Evolutionary conservation across 116 monocot genomes (phyloP).

Genomic region (Papilionanthe hybrid): DNA sequence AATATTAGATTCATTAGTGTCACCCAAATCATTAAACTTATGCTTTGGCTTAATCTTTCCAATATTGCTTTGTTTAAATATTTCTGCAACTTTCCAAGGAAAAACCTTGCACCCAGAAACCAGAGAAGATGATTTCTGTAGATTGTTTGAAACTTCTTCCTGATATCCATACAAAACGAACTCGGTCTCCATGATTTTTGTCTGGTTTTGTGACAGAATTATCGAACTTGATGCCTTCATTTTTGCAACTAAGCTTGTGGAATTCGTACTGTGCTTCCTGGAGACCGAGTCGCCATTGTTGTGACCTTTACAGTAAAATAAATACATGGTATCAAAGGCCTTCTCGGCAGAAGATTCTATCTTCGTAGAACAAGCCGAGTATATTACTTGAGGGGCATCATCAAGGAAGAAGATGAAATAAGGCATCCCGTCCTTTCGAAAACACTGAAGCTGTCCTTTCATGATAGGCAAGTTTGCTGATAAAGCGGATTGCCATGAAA

Average conservation of each 20-base stretch:
- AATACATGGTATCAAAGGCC: slow-evolving; percentile 52
- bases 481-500: slow-evolving; percentile 21
- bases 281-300: slow-evolving; percentile 7
- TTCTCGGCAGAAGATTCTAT: slow-evolving; percentile 29
- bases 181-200: slow-evolving; percentile 48
- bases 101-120: slow-evolving; percentile 30
- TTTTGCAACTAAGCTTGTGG: slow-evolving; percentile 40
- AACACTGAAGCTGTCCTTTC: slow-evolving; percentile 40
- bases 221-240: slow-evolving; percentile 72
- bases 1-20: not conserved
- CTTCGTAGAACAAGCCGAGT: slow-evolving; percentile 43
- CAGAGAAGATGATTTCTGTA: slow-evolving; percentile 22
- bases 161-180: slow-evolving; percentile 58
- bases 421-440: slow-evolving; percentile 43
- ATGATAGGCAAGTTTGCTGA: slow-evolving; percentile 19
- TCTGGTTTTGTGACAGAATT: slow-evolving; percentile 24
- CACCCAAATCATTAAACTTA: slow-evolving; percentile 16
- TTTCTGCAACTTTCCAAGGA: slow-evolving; percentile 34
- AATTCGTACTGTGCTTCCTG: not conserved
- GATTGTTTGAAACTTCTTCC: slow-evolving; percentile 21
- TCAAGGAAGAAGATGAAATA: slow-evolving; percentile 45
- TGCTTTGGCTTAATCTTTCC: slow-evolving; percentile 22
- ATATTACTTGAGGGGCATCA: slow-evolving; percentile 22
- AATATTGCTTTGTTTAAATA: slow-evolving; percentile 27
- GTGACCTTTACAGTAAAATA: slow-evolving; percentile 35